Percentiles rank a stretch among this genome's conserved stretches.
These are phyloP conservation scores for Lepidopterella palustris DNA, from an alignment of 495 filamentous ascomycete genomes.

Conservation along the genomic window DNA sequence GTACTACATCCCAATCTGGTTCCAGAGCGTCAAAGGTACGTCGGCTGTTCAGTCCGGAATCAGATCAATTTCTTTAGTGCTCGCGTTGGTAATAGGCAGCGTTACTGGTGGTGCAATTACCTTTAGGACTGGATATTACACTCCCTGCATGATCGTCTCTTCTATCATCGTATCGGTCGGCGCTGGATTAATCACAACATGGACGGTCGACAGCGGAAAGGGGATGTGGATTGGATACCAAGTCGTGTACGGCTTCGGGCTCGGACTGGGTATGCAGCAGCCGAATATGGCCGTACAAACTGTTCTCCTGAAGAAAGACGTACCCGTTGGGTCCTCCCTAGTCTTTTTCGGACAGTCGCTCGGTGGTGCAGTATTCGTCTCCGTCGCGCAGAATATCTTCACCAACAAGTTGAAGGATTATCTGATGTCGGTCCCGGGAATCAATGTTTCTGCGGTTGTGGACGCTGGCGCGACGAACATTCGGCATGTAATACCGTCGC, in stretches of 20 bases:
- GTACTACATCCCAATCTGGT: constrained; percentile 28
- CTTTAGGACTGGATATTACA: constrained; percentile 67
- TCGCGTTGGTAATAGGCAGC: constrained; percentile 43
- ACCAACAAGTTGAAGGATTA: constrained; percentile 14
- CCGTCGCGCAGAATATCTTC: constrained; percentile 36
- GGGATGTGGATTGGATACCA: constrained; percentile 28
- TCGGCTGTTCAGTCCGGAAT: constrained; percentile 23
- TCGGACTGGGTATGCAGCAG: constrained; percentile 27
- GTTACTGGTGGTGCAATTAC: constrained; percentile 57
- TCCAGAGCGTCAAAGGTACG: constrained; percentile 22
- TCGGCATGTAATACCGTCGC: neutral
- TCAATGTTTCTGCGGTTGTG: constrained; percentile 2
- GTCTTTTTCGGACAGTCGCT: constrained; percentile 33
- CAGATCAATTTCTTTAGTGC: constrained; percentile 16
- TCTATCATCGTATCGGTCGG: constrained; percentile 17
- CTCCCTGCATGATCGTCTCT: constrained; percentile 47
- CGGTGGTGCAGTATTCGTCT: constrained; percentile 33
- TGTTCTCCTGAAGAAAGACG: constrained; percentile 19
- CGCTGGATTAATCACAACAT: constrained; percentile 26
- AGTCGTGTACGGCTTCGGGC: constrained; percentile 22
- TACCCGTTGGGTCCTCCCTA: constrained; percentile 27
- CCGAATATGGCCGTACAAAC: constrained; percentile 23
- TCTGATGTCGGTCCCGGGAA: constrained; percentile 46
- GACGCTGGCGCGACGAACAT: constrained; percentile 16
- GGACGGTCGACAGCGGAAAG: neutral